Base-by-base conservation (phyloP, 169 alveolate genomes). In the Plasmodium adleri region DNA sequence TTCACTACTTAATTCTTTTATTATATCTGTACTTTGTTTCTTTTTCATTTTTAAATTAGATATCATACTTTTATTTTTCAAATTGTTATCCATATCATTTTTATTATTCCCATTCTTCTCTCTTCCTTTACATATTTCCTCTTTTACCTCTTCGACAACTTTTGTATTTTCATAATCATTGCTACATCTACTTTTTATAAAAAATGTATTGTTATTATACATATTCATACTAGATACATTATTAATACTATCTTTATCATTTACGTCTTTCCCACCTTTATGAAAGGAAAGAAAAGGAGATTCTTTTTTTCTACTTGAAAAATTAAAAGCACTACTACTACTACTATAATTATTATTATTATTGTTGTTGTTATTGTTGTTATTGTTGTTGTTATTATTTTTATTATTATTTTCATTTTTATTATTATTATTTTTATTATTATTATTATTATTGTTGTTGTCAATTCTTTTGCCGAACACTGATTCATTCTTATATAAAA, bases 21-120 rank as follows among this genome's bases (percentile, higher is more conserved):
- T 60, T 28, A 58, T 86, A 22, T 64, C 90, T 12, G 28, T 50
- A 13, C 52, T 74, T 63, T 72, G 68, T 67, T 90, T 89, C 32
- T 88, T 90, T 54, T 88, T 62, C 20, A 45, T 58, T 78, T 86
- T 87, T 54, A 73, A 60, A 54, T 73, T 74, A 43, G 75, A 15
- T 22, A 78, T 17, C 39, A 39, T 15, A n/a, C 28, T 12, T 70
- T 17, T 64, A 10, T 63, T 62, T 60, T 24, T 56, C 54, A 71
- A 64, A n/a, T 58, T 64, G 12, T 15, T 24, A 6, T 26, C 47
- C n/a, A 43, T 17, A 64, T 52, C 43, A 20, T n/a, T 63, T 15
- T 8, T 43, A 3, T 50, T 62, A 15, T 13, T 1, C 1, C 74
- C 50, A 47, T 13, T n/a, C 45, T 39, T 74, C 62, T 32, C 17